These are phyloP conservation scores for Venturiaceae sp. DNA, from an alignment of 2,329 filamentous ascomycete species.

Conservation along the genomic window DNA sequence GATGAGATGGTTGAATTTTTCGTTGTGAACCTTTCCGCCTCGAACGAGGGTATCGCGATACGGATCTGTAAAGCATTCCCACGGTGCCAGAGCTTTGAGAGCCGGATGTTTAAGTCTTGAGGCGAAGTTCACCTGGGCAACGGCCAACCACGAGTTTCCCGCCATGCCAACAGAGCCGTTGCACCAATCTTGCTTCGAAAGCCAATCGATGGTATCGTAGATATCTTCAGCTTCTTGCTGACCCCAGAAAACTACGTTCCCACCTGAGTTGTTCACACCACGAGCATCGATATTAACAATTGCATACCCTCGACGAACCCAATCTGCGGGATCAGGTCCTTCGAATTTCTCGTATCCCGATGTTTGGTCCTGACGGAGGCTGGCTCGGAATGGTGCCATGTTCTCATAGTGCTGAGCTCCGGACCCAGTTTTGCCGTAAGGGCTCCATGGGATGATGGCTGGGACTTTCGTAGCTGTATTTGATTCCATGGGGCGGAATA, in stretches of 20 bases:
- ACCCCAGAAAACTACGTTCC: constrained; percentile 16
- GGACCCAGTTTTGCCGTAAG: not conserved
- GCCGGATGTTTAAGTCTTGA: constrained; percentile 10
- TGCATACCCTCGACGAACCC: constrained; percentile 19
- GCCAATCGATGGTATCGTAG: constrained; percentile 16
- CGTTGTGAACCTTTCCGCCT: not conserved
- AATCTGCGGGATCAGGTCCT: constrained; percentile 13
- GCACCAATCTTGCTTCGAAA: constrained; percentile 18
- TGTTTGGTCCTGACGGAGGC: not conserved
- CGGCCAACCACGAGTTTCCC: constrained; percentile 19
- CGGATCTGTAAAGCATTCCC: not conserved
- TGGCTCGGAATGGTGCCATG: not conserved
- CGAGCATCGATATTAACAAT: constrained; percentile 21
- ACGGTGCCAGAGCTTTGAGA: not conserved
- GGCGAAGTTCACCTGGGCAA: constrained; percentile 13
- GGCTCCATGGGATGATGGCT: not conserved
- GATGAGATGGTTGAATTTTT: not conserved
- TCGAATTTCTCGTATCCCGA: not conserved
- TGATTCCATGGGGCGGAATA: no score
- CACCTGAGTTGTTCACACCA: constrained; percentile 19
- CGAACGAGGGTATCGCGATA: constrained; percentile 12
- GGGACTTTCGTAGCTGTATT: not conserved
- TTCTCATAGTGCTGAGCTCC: not conserved
- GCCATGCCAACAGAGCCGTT: constrained; percentile 23
- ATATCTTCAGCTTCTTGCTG: constrained; percentile 16